Evolutionary conservation across 2,329 filamentous ascomycete species (phyloP), one percentile per base, ranked within the genome.

Genomic region (Fusarium sp.): DNA sequence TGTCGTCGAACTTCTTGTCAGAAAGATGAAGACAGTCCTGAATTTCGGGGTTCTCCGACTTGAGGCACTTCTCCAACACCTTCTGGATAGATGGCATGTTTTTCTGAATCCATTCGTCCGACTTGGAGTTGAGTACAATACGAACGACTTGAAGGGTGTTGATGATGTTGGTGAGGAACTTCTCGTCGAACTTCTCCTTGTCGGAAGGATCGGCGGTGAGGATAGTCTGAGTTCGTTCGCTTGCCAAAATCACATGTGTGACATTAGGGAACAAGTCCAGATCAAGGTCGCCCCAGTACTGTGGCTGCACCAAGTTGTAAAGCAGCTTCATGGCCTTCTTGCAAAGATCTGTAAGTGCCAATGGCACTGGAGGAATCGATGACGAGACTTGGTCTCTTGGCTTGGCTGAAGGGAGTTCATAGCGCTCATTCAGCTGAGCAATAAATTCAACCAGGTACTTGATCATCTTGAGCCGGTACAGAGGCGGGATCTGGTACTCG

Each of bases 371-470:
- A 34, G 74, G 65, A 6, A 83, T 83, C 25, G 83, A 81, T 43
- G 81, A 78, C 48, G 75, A 75, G 2, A 78, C 76, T 14, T 83
- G 72, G 43, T 91, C 89, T 50, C 89, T 87, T 43, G 89, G 85
- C 73, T 90, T 91, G 16, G 88, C 86, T 23, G 91, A 92, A 16
- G 91, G 91, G 23, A 94, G 87, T 21, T 90, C 90, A 77, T 92
- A 98, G 34, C 94, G 89, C 79, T 98, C 96, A 19, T 92, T 91
- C 23, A 98, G 85, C 52, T 93, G 92, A 2, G 94, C 94, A 72
- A 98, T 97, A 79, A 98, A 98, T 65, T 96, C 93, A 30, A 98
- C 92, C 31, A 99, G 87, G 76, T 98, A 99, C 80, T 97, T 98
- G 49, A 98, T 87, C 83, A 99, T 91, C 79, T 93, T 91, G 44